Base-by-base conservation (phyloP, 2,329 filamentous ascomycete genomes). In the Ophiostoma australiae region DNA sequence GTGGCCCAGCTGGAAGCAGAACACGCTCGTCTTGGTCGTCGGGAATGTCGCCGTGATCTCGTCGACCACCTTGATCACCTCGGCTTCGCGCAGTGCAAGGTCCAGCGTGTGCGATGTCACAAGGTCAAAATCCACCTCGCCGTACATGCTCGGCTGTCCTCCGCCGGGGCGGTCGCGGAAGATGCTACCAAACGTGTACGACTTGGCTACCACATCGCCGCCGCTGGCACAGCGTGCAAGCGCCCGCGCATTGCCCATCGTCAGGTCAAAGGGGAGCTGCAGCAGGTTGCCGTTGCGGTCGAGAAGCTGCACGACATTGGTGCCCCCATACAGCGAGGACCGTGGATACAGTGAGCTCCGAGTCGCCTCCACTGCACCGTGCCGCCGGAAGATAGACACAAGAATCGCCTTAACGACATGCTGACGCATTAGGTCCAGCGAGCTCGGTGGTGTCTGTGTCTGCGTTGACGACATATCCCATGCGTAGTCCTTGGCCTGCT, bases 121-220 rank as follows among this genome's bases (percentile, higher is more conserved):
- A 72, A 99, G 93, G 80, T 99, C 95, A 78, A 98, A 99, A 78
- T 98, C 94, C 2, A 96, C 94, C 78, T 98, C 95, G 11, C 92
- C 91, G 78, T 92, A 91, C 76, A 90, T 91, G 71, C 86, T 86
- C 7, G 95, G 95, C 75, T 97, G 91, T 1, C 92, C 91, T 8
- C 92, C 93, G 70, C 89, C 89, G 68, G 89, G 84, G 66, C 87
- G 89, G 74, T 96, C 91, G 58, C 95, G 88, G 77, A 93, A 98
- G 0, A 98, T 93, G 44, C 86, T 90, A 7, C 93, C 94, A 78
- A 99, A 97, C 0, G 91, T 89, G 79, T 93, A 97, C 0, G 91
- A 92, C 74, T 92, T 91, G 74, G 92, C 87, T 5, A 92, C 81
- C 0, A 88, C 84, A 0, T 88, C 83, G 15, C 70, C 69, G n/a